phyloP scores from a whole-genome alignment of 805 yeast genomes.

The Starmerella ratchasimensis region DNA sequence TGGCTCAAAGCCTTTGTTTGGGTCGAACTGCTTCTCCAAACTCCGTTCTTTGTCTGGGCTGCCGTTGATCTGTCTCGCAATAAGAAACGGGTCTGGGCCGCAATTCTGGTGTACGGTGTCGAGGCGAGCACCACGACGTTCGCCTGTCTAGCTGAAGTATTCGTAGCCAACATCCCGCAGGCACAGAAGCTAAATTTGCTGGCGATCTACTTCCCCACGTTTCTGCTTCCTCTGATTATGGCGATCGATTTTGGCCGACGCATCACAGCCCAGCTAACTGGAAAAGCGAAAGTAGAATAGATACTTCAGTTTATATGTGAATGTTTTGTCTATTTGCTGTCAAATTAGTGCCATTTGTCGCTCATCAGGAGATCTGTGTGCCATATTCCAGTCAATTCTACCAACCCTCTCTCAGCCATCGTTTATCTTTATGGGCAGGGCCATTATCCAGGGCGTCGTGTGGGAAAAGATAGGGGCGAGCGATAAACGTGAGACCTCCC shows the following conservation, averaged over 20 bases:
- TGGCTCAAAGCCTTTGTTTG: slow-evolving; percentile 67
- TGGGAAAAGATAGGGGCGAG: too few species aligned
- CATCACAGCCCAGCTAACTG: slow-evolving; percentile 7
- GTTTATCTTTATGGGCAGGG: too few species aligned
- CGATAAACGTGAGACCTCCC: too few species aligned
- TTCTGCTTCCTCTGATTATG: slow-evolving; percentile 48
- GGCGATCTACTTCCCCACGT: slow-evolving; percentile 55
- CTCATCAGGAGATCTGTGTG: too few species aligned
- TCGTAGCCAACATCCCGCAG: slow-evolving; percentile 28
- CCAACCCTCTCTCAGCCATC: too few species aligned
- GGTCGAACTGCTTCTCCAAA: slow-evolving; percentile 60
- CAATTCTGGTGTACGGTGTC: slow-evolving; percentile 55
- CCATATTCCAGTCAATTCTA: too few species aligned
- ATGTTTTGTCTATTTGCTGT: too few species aligned
- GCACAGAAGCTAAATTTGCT: slow-evolving; percentile 33
- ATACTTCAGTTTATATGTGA: too few species aligned
- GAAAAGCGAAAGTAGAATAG: slow-evolving; percentile 7
- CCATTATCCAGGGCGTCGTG: too few species aligned
- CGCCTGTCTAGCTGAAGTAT: slow-evolving; percentile 38
- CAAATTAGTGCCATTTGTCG: too few species aligned
- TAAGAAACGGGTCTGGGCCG: slow-evolving; percentile 28
- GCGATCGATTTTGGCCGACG: slow-evolving; percentile 31
- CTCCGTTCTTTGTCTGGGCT: slow-evolving; percentile 57
- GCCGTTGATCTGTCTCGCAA: slow-evolving; percentile 25
- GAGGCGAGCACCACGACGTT: slow-evolving; percentile 73